A percentile compares a stretch with the other conserved stretches of the same genome.
These are phyloP conservation scores for Cocos nucifera DNA, from an alignment of 176 grass and related monocot species.

Conservation along the genomic window DNA sequence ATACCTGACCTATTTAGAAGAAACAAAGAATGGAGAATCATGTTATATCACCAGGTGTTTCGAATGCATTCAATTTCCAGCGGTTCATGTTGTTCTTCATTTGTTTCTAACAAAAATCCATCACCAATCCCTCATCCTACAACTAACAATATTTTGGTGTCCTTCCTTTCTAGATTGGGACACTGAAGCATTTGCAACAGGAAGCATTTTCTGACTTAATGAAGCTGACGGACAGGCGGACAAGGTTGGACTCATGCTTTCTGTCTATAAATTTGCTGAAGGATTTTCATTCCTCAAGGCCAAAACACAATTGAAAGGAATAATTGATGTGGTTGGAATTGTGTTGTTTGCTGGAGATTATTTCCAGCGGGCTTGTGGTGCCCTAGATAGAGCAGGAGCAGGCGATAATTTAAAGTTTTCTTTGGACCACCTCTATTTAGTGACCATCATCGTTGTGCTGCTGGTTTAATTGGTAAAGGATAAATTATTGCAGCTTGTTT, in stretches of 20 bases:
- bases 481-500: conserved; percentile 21
- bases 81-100: not conserved
- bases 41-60: too few species aligned
- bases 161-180: conserved; percentile 24
- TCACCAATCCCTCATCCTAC: too few species aligned
- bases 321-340: conserved; percentile 22
- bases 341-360: conserved; percentile 15
- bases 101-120: not conserved
- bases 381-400: conserved; percentile 10
- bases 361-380: conserved; percentile 13
- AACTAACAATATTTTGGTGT: not conserved
- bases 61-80: not conserved
- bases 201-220: conserved; percentile 33
- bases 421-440: conserved; percentile 31
- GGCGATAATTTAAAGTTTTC: conserved; percentile 23
- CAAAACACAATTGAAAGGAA: conserved; percentile 16
- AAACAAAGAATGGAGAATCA: too few species aligned
- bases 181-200: conserved; percentile 34
- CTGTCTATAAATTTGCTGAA: conserved; percentile 10
- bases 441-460: conserved; percentile 21
- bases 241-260: conserved; percentile 22
- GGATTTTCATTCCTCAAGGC: conserved; percentile 13
- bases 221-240: conserved; percentile 34
- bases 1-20: too few species aligned
- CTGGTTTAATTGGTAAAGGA: conserved; percentile 19